Conservation (phyloP, 257 asterid genomes). For the Petrea volubilis region DNA sequence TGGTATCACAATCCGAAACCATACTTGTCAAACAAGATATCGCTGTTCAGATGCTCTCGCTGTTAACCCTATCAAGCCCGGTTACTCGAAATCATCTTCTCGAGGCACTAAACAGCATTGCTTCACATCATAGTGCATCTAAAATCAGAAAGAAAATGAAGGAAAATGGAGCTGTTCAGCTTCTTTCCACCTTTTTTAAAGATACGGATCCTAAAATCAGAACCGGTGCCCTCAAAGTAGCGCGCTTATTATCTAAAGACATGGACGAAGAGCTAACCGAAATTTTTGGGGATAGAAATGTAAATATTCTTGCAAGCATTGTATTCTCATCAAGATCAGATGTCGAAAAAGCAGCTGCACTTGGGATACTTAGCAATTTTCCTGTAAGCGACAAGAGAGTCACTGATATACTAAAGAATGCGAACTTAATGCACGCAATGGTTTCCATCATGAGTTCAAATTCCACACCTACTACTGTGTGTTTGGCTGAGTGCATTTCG, state of each 20-base stretch:
- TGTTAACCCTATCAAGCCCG: constrained; percentile 53
- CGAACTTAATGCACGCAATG: constrained; percentile 38
- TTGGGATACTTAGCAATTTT: constrained; percentile 52
- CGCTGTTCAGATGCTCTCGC: constrained; percentile 63
- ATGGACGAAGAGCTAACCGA: constrained; percentile 41
- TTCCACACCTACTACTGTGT: constrained; percentile 16
- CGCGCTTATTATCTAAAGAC: constrained; percentile 40
- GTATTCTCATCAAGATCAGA: constrained; percentile 33
- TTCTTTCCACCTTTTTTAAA: constrained; percentile 47
- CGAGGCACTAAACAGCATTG: constrained; percentile 50
- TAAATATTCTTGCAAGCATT: constrained; percentile 28
- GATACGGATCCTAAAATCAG: constrained; percentile 38
- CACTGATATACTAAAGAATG: constrained; percentile 39
- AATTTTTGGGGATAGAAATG: constrained; percentile 40
- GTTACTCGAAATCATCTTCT: constrained; percentile 52
- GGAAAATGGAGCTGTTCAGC: constrained; percentile 54
- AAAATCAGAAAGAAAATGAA: constrained; percentile 55
- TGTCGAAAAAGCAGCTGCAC: constrained; percentile 50
- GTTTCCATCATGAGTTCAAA: constrained; percentile 30
- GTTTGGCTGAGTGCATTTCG: constrained; percentile 41
- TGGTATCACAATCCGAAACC: constrained; percentile 50
- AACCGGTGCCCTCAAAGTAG: constrained; percentile 40
- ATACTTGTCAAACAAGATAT: constrained; percentile 46
- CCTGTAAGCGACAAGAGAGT: constrained; percentile 41
- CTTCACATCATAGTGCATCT: constrained; percentile 40